A percentile compares a stretch with the other conserved stretches of the same genome.
Evolutionary conservation across 164 flowering plant genomes (phyloP).

Genomic region (Warburgia ugandensis): DNA sequence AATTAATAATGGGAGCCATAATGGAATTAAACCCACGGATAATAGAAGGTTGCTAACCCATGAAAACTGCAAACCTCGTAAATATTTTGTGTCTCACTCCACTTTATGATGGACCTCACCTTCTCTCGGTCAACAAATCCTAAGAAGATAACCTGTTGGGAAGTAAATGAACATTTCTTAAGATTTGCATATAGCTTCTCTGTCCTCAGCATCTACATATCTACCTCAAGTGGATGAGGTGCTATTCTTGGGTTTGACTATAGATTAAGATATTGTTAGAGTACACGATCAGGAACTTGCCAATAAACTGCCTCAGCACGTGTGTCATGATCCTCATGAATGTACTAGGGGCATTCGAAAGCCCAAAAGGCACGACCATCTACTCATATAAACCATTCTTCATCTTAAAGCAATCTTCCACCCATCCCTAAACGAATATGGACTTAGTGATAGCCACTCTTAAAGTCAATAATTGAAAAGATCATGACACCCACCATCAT

Average conservation of each 20-base stretch:
- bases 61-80: no score
- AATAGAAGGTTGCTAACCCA: no score
- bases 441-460: conserved; percentile 4
- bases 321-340: conserved; percentile 4
- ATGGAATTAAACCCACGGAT: no score
- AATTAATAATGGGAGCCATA: no score
- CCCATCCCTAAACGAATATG: background rate
- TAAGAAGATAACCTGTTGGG: no score
- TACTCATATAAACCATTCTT: background rate
- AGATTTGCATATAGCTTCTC: no score
- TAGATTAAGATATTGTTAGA: background rate
- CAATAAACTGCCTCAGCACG: background rate
- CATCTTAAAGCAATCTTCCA: conserved; percentile 4
- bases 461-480: background rate
- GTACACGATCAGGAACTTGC: background rate
- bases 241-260: background rate
- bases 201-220: no score
- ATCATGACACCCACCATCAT: background rate
- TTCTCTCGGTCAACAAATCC: no score
- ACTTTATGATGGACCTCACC: no score
- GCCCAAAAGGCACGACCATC: conserved; percentile 1
- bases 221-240: background rate
- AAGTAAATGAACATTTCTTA: no score
- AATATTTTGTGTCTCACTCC: no score
- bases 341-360: conserved; percentile 3